These are phyloP conservation scores for Neonectria neomacrospora DNA, from an alignment of 2,329 filamentous ascomycete genomes.

Conservation along the genomic window DNA sequence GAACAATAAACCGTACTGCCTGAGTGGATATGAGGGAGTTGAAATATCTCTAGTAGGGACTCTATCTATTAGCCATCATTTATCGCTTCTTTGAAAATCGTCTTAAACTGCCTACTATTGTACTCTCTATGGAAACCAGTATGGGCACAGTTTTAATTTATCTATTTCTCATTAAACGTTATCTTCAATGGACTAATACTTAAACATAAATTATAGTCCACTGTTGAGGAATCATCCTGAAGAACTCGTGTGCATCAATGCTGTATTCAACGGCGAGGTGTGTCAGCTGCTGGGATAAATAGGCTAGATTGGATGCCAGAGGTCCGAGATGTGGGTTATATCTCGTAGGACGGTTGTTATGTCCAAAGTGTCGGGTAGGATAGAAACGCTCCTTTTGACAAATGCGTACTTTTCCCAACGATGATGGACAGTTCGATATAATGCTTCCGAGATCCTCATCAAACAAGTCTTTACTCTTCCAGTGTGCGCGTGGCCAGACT, in stretches of 20 bases:
- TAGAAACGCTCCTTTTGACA: background rate
- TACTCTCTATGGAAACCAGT: too few species aligned
- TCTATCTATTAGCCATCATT: too few species aligned
- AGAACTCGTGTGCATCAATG: slow-evolving; percentile 13
- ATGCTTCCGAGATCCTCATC: background rate
- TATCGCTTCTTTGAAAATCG: too few species aligned
- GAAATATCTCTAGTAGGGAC: too few species aligned
- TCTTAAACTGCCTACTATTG: too few species aligned
- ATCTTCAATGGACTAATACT: too few species aligned
- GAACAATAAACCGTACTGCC: too few species aligned
- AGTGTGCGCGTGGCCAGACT: background rate
- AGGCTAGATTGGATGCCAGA: background rate
- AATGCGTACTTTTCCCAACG: slow-evolving; percentile 5
- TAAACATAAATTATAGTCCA: too few species aligned
- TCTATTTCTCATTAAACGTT: too few species aligned
- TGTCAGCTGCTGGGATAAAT: background rate
- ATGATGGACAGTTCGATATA: slow-evolving; percentile 1
- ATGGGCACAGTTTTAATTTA: too few species aligned
- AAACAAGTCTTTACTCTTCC: slow-evolving; percentile 1
- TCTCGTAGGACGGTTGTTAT: background rate
- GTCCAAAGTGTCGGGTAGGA: background rate
- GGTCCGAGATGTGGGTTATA: background rate
- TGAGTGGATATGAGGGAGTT: too few species aligned
- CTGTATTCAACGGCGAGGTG: slow-evolving; percentile 9
- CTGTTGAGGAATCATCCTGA: background rate